Evolutionary conservation across 345 rosid species (phyloP).

Genomic region (Sonneratia caseolaris): DNA sequence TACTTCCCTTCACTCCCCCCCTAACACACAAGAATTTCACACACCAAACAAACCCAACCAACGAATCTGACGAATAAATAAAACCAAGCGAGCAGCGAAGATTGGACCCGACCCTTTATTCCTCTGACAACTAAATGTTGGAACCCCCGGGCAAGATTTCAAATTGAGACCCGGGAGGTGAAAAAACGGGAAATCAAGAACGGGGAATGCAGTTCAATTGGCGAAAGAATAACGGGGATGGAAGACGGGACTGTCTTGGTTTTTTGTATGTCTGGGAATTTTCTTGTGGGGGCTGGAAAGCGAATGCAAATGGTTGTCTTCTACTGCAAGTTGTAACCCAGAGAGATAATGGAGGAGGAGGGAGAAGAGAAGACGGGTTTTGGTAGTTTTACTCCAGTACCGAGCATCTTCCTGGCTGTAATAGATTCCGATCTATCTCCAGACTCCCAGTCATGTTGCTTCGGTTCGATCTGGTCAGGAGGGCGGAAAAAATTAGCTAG

Average conservation of each 20-base stretch:
- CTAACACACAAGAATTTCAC: neutral
- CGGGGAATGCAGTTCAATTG: constrained; percentile 2
- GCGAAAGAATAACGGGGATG: neutral
- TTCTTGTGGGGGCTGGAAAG: constrained; percentile 40
- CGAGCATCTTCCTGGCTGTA: constrained; percentile 1
- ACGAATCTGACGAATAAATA: too few relatives aligned
- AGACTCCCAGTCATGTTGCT: neutral
- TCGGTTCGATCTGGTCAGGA: neutral
- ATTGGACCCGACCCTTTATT: constrained; percentile 19
- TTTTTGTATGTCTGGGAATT: neutral
- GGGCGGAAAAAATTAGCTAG: neutral
- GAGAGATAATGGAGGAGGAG: neutral
- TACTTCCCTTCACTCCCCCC: constrained; percentile 2
- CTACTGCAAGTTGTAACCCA: constrained; percentile 12
- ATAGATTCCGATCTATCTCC: neutral
- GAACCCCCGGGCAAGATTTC: neutral
- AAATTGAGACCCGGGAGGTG: neutral
- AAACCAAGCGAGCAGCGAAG: neutral
- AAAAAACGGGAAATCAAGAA: constrained; percentile 1
- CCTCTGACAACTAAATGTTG: neutral
- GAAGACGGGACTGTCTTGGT: neutral
- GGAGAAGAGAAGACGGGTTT: neutral
- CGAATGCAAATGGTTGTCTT: constrained; percentile 9
- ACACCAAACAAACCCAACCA: neutral
- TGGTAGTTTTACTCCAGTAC: neutral